Evolutionary conservation across 1,284 basidiomycete species (phyloP).

Genomic region (Irpex sp.): DNA sequence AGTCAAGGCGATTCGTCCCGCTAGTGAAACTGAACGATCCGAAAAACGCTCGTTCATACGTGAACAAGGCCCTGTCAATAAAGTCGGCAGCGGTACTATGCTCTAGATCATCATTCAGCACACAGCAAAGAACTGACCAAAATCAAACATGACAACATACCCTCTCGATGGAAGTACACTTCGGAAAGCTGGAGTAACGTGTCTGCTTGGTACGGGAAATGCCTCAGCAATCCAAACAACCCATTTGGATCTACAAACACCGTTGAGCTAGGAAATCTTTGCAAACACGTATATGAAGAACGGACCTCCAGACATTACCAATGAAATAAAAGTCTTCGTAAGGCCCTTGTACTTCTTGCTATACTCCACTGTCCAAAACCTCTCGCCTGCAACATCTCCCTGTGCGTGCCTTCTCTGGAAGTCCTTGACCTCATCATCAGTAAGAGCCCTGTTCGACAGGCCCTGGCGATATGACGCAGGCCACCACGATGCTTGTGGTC

Average conservation of each 20-base stretch:
- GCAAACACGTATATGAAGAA: constrained; percentile 7
- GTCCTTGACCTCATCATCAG: constrained; percentile 48
- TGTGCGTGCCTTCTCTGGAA: constrained; percentile 41
- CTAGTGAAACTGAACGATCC: constrained; percentile 80
- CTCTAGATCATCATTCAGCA: constrained; percentile 42
- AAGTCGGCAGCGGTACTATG: constrained; percentile 82
- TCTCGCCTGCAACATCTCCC: constrained; percentile 48
- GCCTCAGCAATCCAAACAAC: constrained; percentile 53
- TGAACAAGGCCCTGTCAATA: constrained; percentile 83
- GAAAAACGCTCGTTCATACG: constrained; percentile 84
- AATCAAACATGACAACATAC: constrained; percentile 35
- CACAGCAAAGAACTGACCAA: background rate
- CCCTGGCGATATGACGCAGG: constrained; percentile 64
- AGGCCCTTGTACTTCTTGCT: constrained; percentile 77
- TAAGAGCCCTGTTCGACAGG: constrained; percentile 58
- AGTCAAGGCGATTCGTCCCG: constrained; percentile 82
- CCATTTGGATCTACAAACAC: constrained; percentile 59
- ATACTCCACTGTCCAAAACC: constrained; percentile 87
- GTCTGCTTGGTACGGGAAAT: constrained; percentile 84
- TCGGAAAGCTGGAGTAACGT: constrained; percentile 86
- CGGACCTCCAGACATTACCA: constrained; percentile 77
- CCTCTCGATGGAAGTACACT: constrained; percentile 81
- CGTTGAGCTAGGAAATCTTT: background rate
- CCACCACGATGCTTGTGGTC: constrained; percentile 62
- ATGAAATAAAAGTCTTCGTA: constrained; percentile 77